These are phyloP conservation scores for Austroboletus festivus DNA, from an alignment of 768 basidiomycete genomes.

Conservation along the genomic window DNA sequence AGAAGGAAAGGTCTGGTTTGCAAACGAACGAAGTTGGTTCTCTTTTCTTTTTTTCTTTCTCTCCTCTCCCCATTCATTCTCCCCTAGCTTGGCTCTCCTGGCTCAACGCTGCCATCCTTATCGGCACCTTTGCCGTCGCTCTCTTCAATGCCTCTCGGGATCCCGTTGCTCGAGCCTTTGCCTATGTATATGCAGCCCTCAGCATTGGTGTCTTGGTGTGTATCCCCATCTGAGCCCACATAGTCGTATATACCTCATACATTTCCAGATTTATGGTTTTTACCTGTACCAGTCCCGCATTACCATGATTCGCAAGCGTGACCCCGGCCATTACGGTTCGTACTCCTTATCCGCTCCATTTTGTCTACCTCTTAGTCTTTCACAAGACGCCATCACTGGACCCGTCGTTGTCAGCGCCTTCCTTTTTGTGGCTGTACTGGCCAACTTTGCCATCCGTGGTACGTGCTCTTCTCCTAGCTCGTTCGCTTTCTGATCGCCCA, in stretches of 20 bases:
- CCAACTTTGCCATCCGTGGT: conserved; percentile 89
- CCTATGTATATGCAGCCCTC: conserved; percentile 78
- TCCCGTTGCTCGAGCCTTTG: conserved; percentile 66
- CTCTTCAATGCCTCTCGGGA: conserved; percentile 82
- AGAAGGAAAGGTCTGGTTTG: conserved; percentile 97
- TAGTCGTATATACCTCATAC: neutral
- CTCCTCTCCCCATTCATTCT: conserved; percentile 3
- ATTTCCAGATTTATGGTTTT: conserved; percentile 75
- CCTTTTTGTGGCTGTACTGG: conserved; percentile 83
- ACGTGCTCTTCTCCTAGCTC: conserved; percentile 24
- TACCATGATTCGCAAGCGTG: conserved; percentile 84
- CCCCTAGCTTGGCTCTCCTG: conserved; percentile 85
- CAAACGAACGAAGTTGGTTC: conserved; percentile 82
- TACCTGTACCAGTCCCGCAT: conserved; percentile 82
- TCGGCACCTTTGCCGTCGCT: conserved; percentile 82
- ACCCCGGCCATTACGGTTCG: conserved; percentile 85
- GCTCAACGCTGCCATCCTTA: conserved; percentile 79
- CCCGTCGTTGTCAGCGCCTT: conserved; percentile 79
- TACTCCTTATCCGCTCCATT: conserved; percentile 17
- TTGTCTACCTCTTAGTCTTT: neutral
- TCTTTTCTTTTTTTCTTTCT: neutral
- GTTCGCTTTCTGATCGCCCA: conserved; percentile 3
- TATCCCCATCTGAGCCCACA: neutral
- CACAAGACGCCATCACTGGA: conserved; percentile 72
- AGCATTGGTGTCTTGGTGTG: conserved; percentile 65